These are phyloP conservation scores for Tetrastigma voinierianum DNA, from an alignment of 164 flowering plant genomes.

Conservation along the genomic window DNA sequence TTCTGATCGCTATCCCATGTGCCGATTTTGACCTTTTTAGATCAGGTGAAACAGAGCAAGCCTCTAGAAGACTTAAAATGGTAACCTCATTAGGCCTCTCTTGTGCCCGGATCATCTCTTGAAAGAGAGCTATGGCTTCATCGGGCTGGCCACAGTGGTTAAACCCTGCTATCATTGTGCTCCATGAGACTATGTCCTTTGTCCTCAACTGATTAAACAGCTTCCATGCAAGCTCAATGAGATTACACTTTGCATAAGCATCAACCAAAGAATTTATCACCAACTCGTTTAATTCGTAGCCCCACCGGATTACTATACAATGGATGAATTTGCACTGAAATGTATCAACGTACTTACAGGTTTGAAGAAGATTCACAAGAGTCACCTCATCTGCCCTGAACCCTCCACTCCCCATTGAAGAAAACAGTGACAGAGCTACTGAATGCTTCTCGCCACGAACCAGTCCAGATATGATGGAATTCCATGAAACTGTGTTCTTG, in stretches of 20 bases:
- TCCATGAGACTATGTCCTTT: conserved; percentile 67
- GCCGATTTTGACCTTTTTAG: conserved; percentile 55
- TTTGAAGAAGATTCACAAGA: conserved; percentile 61
- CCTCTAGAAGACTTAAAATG: conserved; percentile 62
- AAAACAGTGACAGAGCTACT: conserved; percentile 47
- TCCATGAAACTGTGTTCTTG: conserved; percentile 79
- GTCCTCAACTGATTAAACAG: conserved; percentile 39
- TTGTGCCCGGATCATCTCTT: conserved; percentile 41
- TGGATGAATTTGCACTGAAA: conserved; percentile 64
- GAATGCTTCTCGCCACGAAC: conserved; percentile 39
- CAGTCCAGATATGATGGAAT: conserved; percentile 70
- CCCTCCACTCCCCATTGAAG: conserved; percentile 51
- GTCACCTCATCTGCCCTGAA: conserved; percentile 59
- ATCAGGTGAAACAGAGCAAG: conserved; percentile 64
- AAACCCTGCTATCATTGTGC: conserved; percentile 76
- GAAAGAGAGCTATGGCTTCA: conserved; percentile 59
- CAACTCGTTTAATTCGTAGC: conserved; percentile 42
- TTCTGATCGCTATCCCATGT: conserved; percentile 69
- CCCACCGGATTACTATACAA: conserved; percentile 38
- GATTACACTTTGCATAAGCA: conserved; percentile 61
- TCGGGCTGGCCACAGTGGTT: conserved; percentile 61
- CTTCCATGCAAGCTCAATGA: conserved; percentile 43
- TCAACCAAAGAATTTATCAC: conserved; percentile 59
- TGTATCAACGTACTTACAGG: conserved; percentile 45
- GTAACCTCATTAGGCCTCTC: conserved; percentile 50